These are phyloP conservation scores for Neckera pumila DNA, from an alignment of 225 moss, liverwort and hornwort genomes.

Conservation along the genomic window DNA sequence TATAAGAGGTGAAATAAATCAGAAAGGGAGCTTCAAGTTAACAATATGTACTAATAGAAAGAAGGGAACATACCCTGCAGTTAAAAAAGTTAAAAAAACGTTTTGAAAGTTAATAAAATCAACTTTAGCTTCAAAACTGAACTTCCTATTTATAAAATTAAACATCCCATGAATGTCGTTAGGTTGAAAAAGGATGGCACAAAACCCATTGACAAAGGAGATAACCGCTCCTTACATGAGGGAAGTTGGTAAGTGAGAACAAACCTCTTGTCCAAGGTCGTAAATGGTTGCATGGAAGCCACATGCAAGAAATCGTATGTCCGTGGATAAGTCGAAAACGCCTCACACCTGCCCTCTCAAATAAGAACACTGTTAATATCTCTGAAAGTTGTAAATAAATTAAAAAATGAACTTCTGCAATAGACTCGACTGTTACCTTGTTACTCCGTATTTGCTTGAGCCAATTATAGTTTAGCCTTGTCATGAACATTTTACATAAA, in stretches of 20 bases:
- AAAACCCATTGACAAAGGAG: background rate
- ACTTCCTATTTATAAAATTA: too few relatives aligned
- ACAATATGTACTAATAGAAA: background rate
- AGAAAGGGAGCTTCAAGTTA: background rate
- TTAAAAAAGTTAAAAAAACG: background rate
- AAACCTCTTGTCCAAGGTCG: conserved; percentile 48
- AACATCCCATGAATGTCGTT: background rate
- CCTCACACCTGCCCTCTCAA: conserved; percentile 50
- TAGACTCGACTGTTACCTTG: background rate
- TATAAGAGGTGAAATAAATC: background rate
- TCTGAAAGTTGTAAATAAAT: background rate
- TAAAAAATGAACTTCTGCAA: background rate
- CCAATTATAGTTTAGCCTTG: background rate
- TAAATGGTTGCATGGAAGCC: conserved; percentile 44
- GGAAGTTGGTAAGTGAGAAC: background rate
- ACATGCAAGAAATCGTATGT: conserved; percentile 68
- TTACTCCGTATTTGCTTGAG: background rate
- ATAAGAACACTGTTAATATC: background rate
- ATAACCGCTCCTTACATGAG: background rate
- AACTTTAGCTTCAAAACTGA: background rate
- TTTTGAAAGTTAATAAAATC: too few relatives aligned
- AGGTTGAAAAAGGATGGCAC: background rate
- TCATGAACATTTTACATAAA: background rate
- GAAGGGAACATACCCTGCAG: background rate
- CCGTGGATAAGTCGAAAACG: conserved; percentile 70